phyloP scores from a whole-genome alignment of 805 yeast genomes.

The Monosporozyma aerobia region DNA sequence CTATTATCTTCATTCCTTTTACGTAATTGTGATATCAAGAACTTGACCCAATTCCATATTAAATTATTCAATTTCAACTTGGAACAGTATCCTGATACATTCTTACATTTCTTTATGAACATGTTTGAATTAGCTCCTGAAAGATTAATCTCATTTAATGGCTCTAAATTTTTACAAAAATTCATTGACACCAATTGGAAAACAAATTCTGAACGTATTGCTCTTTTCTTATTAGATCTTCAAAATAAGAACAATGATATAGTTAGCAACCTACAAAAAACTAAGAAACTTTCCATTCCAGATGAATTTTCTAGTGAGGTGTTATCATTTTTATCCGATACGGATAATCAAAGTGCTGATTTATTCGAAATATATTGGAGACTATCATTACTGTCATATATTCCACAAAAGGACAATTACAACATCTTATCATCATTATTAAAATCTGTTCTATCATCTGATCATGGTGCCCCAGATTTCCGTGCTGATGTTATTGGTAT shows the following conservation, averaged over 20 bases:
- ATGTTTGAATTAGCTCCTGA: constrained; percentile 35
- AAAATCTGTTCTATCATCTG: not conserved
- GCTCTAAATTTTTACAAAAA: constrained; percentile 39
- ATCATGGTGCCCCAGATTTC: constrained; percentile 18
- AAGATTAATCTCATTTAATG: constrained; percentile 36
- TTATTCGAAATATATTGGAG: constrained; percentile 46
- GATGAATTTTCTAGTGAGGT: constrained; percentile 13
- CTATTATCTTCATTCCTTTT: constrained; percentile 42
- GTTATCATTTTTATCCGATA: constrained; percentile 1
- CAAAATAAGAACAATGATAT: constrained; percentile 8
- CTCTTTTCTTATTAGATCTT: constrained; percentile 36
- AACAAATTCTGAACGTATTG: constrained; percentile 29
- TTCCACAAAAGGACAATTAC: constrained; percentile 23
- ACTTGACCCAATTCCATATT: constrained; percentile 40
- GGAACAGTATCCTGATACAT: constrained; percentile 34
- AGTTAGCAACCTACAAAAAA: constrained; percentile 23
- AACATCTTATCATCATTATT: constrained; percentile 3
- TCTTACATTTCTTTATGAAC: constrained; percentile 35
- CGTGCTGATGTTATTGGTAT: constrained; percentile 36
- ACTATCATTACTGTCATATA: constrained; percentile 34
- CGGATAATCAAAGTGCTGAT: constrained; percentile 1
- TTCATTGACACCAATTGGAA: constrained; percentile 39
- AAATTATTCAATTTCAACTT: constrained; percentile 35
- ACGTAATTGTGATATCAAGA: constrained; percentile 45
- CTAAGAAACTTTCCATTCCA: constrained; percentile 28